Evolutionary conservation across 1,139 yeast species (phyloP), one percentile per base, ranked within the genome.

Genomic region (Yamadazyma siamensis): DNA sequence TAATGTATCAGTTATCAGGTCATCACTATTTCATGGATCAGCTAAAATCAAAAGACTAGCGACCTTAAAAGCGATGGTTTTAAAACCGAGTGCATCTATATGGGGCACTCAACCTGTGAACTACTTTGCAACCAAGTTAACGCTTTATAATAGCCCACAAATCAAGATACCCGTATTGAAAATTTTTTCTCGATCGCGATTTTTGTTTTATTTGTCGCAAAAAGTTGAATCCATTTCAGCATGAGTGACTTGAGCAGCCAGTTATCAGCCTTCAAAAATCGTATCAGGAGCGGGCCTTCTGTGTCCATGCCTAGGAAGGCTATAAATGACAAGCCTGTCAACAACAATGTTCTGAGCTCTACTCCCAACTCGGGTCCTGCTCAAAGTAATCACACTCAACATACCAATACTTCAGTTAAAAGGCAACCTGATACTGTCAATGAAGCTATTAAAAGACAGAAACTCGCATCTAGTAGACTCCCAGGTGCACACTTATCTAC

Each of bases 51-150:
- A 13, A 22, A 25, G 31, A 29, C 32, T 30, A 38, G 86, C 85
- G 78, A 80, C 94, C 94, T 83, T 86, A 77, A 79, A 82, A 75
- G 88, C 94, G 85, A 85, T 85, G 95, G 95, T 85, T 68, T 68
- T 68, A 66, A 64, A 63, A 69, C 70, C 67, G 75, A 56, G 35
- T 16, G 21, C 17, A 13, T 36, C 32, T 20, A 21, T 39, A 21
- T 39, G 15, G 25, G 32, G 32, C 29, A 23, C 25, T 33, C 37
- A 30, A 30, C 34, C 32, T 27, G 32, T 34, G 37, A 21, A 21
- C 25, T 26, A 17, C 32, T 19, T 26, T 26, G 34, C 34, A 19
- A 23, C 35, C 21, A 25, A 14, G 38, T 34, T 34, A 34, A 34
- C 27, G 38, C 38, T 27, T 27, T 29, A 9, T 27, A 18, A 29